Evolutionary conservation across 2,329 filamentous ascomycete genomes (phyloP).

Genomic region (Capronia coronata): DNA sequence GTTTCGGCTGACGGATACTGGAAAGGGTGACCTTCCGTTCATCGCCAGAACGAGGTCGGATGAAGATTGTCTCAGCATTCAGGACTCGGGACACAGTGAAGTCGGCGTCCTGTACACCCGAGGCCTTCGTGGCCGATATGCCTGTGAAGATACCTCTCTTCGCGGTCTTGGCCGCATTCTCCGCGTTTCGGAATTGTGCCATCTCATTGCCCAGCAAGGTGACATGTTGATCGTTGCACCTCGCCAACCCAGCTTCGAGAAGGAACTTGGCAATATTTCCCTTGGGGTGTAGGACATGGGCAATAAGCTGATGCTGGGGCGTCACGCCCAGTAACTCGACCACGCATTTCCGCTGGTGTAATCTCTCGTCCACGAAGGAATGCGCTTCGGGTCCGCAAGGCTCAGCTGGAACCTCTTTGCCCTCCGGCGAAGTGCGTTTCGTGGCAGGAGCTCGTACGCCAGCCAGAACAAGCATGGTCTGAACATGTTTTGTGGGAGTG

Average conservation of each 20-base stretch:
- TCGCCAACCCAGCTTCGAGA: constrained; percentile 78
- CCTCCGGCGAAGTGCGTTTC: constrained; percentile 71
- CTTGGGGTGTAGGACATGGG: constrained; percentile 74
- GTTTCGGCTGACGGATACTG: constrained; percentile 88
- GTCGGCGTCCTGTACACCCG: constrained; percentile 60
- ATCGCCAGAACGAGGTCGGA: constrained; percentile 73
- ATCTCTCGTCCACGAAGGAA: constrained; percentile 74
- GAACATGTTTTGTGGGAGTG: constrained; percentile 74
- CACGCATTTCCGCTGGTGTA: constrained; percentile 80
- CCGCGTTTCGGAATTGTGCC: constrained; percentile 74
- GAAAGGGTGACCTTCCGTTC: constrained; percentile 91
- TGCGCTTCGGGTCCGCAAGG: constrained; percentile 85
- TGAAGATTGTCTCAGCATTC: constrained; percentile 79
- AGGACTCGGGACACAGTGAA: constrained; percentile 79
- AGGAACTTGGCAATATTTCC: constrained; percentile 91
- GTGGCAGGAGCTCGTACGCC: constrained; percentile 87
- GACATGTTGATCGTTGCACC: constrained; percentile 93
- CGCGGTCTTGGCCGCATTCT: constrained; percentile 72
- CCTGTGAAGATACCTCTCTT: constrained; percentile 76
- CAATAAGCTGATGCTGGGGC: constrained; percentile 86
- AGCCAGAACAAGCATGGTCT: constrained; percentile 82
- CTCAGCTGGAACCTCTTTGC: constrained; percentile 76
- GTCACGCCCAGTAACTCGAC: constrained; percentile 79
- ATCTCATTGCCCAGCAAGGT: constrained; percentile 85
- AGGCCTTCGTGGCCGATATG: constrained; percentile 61